Conservation (phyloP, 257 asterid species). For the Euphrasia confusa region DNA sequence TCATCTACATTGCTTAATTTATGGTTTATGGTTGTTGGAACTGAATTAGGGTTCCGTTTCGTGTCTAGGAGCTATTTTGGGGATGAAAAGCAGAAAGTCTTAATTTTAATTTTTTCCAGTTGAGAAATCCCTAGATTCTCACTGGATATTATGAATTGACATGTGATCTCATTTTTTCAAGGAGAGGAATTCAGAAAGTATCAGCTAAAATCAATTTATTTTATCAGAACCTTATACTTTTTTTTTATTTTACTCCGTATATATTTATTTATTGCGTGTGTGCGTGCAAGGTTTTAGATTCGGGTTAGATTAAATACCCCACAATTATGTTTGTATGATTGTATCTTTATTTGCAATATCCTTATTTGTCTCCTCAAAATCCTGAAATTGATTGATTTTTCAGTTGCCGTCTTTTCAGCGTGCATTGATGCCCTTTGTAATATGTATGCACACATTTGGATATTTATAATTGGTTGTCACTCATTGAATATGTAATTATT, state of each 20-base stretch:
- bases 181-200: slow-evolving; percentile 13
- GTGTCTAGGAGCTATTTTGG: slow-evolving; percentile 13
- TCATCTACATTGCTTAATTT: slow-evolving; percentile 23
- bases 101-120: background rate
- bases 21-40: slow-evolving; percentile 19
- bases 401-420: slow-evolving; percentile 7
- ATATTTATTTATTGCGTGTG: background rate
- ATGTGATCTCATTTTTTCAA: slow-evolving; percentile 1
- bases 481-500: slow-evolving; percentile 10
- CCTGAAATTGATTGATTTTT: slow-evolving; percentile 10
- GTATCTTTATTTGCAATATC: slow-evolving; percentile 3
- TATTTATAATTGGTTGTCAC: slow-evolving; percentile 8
- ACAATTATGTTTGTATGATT: background rate
- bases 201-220: background rate
- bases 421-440: background rate
- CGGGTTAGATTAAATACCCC: background rate
- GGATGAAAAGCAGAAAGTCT: background rate
- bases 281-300: background rate
- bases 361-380: slow-evolving; percentile 8
- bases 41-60: slow-evolving; percentile 28
- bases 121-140: background rate
- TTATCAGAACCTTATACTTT: background rate
- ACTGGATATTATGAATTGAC: background rate
- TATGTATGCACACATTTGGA: background rate
- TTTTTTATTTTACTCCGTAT: too few species aligned